Evolutionary conservation across 441 rosid genomes (phyloP).

Genomic region (Erodium moschatum): DNA sequence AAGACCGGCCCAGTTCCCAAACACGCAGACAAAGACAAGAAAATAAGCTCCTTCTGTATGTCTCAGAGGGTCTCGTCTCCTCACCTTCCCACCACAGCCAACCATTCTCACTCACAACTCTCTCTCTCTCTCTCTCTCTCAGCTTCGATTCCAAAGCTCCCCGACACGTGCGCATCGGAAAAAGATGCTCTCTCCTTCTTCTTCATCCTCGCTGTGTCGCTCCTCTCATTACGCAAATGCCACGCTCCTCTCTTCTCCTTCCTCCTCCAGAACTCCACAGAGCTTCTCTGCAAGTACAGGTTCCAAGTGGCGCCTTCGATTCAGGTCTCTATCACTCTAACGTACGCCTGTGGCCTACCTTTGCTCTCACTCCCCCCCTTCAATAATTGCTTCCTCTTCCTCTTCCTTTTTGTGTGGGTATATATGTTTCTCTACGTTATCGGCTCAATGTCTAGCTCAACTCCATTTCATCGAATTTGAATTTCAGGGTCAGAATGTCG

Average conservation of each 20-base stretch:
- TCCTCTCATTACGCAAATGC: neutral
- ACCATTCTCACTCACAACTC: neutral
- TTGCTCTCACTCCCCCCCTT: neutral
- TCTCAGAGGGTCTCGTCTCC: neutral
- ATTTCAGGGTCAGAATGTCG: constrained; percentile 41
- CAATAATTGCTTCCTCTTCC: neutral
- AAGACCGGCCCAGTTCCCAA: no score
- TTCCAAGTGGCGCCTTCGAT: neutral
- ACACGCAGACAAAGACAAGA: no score
- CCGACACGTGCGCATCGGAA: neutral
- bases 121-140: neutral
- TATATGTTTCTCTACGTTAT: neutral
- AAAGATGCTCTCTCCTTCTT: neutral
- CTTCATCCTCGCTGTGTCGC: neutral
- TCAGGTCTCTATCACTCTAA: constrained; percentile 5
- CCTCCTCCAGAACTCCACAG: neutral
- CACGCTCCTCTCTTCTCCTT: neutral
- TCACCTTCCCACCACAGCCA: no score
- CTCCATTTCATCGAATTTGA: no score
- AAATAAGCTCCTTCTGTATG: no score
- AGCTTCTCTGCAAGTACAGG: neutral
- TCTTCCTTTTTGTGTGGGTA: neutral
- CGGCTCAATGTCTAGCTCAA: neutral
- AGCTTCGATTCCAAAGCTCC: neutral
- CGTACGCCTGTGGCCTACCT: constrained; percentile 3